These are phyloP conservation scores for Achlya hypogyna DNA, from an alignment of 352 stramenopile species.

Conservation along the genomic window DNA sequence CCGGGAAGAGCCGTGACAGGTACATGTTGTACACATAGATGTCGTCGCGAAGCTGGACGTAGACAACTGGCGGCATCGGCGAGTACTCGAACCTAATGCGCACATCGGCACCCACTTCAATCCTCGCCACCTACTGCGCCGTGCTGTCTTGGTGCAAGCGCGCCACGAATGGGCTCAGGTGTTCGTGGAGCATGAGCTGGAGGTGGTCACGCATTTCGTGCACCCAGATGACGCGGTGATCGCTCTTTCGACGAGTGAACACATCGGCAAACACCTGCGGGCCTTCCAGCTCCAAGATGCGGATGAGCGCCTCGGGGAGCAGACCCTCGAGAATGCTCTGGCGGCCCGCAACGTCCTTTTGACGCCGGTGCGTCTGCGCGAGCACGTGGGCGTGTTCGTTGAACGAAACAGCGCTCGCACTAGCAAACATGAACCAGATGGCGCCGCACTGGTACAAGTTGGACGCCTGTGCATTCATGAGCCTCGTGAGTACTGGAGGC, in stretches of 20 bases:
- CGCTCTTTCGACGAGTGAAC: slow-evolving; percentile 39
- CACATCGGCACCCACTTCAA: not conserved
- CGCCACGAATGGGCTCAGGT: slow-evolving; percentile 59
- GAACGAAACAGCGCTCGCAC: slow-evolving; percentile 29
- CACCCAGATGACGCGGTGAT: slow-evolving; percentile 68
- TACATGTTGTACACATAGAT: slow-evolving; percentile 20
- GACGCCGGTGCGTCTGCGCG: slow-evolving; percentile 50
- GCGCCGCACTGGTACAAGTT: slow-evolving; percentile 48
- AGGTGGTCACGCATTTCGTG: slow-evolving; percentile 58
- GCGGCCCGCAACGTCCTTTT: slow-evolving; percentile 35
- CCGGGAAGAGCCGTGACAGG: slow-evolving; percentile 8
- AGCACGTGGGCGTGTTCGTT: slow-evolving; percentile 52
- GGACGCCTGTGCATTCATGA: slow-evolving; percentile 42
- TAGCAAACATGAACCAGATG: slow-evolving; percentile 68
- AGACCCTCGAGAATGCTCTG: slow-evolving; percentile 67
- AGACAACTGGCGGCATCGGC: slow-evolving; percentile 13
- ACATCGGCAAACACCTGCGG: slow-evolving; percentile 57
- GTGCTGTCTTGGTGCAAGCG: slow-evolving; percentile 44
- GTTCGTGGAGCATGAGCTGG: slow-evolving; percentile 59
- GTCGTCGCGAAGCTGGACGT: slow-evolving; percentile 10
- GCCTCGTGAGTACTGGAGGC: slow-evolving; percentile 46
- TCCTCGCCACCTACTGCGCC: slow-evolving; percentile 27
- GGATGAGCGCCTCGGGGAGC: slow-evolving; percentile 61
- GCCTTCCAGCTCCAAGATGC: slow-evolving; percentile 50
- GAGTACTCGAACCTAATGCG: slow-evolving; percentile 18